Evolutionary conservation across 176 grass and related monocot species (phyloP), one percentile per base, ranked within the genome.

Genomic region (Oryza australiensis): DNA sequence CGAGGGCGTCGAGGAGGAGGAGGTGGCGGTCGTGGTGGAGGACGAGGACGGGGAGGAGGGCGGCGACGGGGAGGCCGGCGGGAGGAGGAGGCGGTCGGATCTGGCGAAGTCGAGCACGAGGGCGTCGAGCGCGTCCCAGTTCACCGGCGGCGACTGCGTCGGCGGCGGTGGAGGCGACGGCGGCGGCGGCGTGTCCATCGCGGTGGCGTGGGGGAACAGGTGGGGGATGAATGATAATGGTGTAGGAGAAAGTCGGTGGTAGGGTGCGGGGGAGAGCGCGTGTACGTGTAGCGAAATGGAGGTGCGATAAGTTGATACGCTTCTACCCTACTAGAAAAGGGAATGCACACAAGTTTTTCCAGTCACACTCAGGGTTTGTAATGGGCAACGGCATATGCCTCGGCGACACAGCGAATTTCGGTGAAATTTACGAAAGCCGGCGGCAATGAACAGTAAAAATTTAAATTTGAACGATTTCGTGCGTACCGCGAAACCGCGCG

Each of bases 111-210:
- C 83, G 51, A 94, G 76, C 22, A 94, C 76, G 51, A 94, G 92
- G 28, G 72, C 73, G 69, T 94, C 92, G 11, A 94, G 86, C 2
- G 86, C 84, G 11, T 94, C 92, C 92, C 89, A 94, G 67, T 94
- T 94, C 29, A 94, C 92, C 48, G 67, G 92, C 5, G 70, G 74
- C 13, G 2, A 37, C 35, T 37, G 35, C 35, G 35, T 35, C 34
- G 34, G 79, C n/a, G 66, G 62, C 32, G 32, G 24, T 5, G 34
- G 79, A 16, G 66, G 62, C 32, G 32, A 23, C 28, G 48, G 38
- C 12, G 34, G 66, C 10, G 77, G 60, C 23, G 70, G 34, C 73
- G 46, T 76, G 37, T 83, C 88, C 88, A 90, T 90, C 73, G 74
- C 35, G 74, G 24, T 78, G 68, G 62, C 67, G 42, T 26, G 75